Evolutionary conservation across 441 rosid genomes (phyloP), one percentile per base, ranked within the genome.

Genomic region (Aleurites moluccanus): DNA sequence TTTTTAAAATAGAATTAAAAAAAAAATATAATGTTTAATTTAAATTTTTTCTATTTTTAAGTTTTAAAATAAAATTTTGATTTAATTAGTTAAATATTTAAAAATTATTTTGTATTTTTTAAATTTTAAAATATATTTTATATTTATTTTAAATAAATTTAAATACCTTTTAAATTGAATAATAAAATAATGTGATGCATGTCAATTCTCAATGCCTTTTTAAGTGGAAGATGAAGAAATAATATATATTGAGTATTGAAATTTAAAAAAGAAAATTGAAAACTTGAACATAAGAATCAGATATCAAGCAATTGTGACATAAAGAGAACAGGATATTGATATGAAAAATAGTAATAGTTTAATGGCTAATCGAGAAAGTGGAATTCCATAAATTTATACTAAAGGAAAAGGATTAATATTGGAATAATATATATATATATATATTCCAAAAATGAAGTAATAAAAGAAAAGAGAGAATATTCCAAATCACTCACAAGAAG

Each of bases 171-270:
- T n/a, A 47, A 14, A 20, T n/a, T 65, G 63, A 70, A 72, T 79
- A 81, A 80, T 80, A 83, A 59, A 70, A 62, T 55, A 44, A 11
- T 16, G 30, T 42, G 50, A 70, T 70, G 33, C 33, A 72, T 60
- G 64, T 78, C 81, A 69, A 72, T 65, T 16, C n/a, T n/a, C n/a
- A 69, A 53, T 3, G 78, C 72, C n/a, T n/a, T n/a, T 76, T 64
- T 40, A 67, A 69, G 76, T 56, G 75, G 78, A 73, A 56, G 45
- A 66, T 52, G 72, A 69, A 64, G 73, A 70, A 80, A 64, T 75
- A 73, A 80, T 64, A n/a, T 57, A 11, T 30, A 77, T 47, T 65
- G 7, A 38, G 40, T 38, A 38, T 5, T 73, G 66, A 42, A 42
- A 30, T 4, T 23, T n/a, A n/a, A n/a, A n/a, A n/a, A n/a, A 7